Percentiles rank a stretch among this genome's conserved stretches.
Conservation (phyloP, 345 rosid species). For the Salix arbutifolia region DNA sequence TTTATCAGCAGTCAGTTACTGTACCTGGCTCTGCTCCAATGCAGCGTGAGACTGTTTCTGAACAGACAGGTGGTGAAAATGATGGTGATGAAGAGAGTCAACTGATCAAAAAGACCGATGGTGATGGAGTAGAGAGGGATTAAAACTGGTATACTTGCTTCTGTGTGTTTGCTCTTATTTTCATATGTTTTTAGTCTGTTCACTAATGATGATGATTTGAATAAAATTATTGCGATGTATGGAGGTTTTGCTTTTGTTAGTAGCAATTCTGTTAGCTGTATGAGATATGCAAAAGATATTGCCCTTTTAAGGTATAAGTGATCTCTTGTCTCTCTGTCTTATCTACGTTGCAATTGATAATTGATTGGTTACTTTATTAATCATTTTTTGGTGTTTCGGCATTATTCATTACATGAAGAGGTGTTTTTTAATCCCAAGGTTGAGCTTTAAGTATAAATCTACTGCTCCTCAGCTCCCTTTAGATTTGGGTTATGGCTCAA, state of each 20-base stretch:
- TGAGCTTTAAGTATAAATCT: background rate
- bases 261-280: background rate
- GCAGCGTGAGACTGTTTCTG: slow-evolving; percentile 40
- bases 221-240: slow-evolving; percentile 10
- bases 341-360: background rate
- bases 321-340: background rate
- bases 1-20: slow-evolving; percentile 93
- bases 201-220: slow-evolving; percentile 7
- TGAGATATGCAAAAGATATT: background rate
- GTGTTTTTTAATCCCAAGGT: background rate
- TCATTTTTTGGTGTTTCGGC: background rate
- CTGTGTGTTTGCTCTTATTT: slow-evolving; percentile 33
- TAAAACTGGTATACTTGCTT: slow-evolving; percentile 36
- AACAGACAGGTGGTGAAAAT: slow-evolving; percentile 27
- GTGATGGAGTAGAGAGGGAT: slow-evolving; percentile 38
- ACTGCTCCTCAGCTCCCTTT: background rate
- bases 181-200: slow-evolving; percentile 7
- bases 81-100: slow-evolving; percentile 30
- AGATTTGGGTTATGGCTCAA: background rate
- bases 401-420: background rate
- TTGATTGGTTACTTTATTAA: background rate
- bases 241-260: background rate
- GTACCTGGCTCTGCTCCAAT: slow-evolving; percentile 26
- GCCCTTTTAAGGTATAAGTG: background rate
- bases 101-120: slow-evolving; percentile 19